These are phyloP conservation scores for Penicillium roqueforti DNA, from an alignment of 495 filamentous ascomycete genomes.

Conservation along the genomic window DNA sequence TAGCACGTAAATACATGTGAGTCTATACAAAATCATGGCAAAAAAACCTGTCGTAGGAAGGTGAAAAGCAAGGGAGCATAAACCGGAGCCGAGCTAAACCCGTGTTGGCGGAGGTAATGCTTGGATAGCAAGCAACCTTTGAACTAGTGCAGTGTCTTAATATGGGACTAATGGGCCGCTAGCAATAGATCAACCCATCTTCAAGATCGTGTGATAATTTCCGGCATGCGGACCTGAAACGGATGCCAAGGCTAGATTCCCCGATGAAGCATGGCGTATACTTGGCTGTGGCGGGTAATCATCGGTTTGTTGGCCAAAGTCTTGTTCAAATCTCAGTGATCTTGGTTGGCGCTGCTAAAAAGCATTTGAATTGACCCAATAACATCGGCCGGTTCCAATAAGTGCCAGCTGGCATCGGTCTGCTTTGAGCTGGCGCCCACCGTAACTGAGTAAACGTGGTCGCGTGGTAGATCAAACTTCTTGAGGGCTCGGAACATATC, in stretches of 20 bases:
- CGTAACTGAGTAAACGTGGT: conserved; percentile 79
- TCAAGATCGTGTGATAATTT: neutral
- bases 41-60: too few species aligned
- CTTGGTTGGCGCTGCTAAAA: conserved; percentile 44
- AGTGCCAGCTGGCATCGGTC: conserved; percentile 80
- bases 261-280: neutral
- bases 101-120: neutral
- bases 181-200: neutral
- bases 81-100: neutral
- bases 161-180: neutral
- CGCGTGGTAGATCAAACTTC: conserved; percentile 49
- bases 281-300: neutral
- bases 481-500: conserved; percentile 65
- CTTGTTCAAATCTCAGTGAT: conserved; percentile 19
- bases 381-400: conserved; percentile 83
- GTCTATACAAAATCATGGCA: neutral
- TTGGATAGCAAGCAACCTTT: neutral
- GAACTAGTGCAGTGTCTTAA: neutral
- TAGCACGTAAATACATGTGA: neutral
- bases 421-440: conserved; percentile 83
- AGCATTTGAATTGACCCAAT: conserved; percentile 73
- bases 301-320: neutral
- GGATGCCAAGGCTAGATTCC: neutral
- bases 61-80: too few species aligned
- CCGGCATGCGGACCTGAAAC: neutral